phyloP scores from a whole-genome alignment of 208 protist genomes.

The Spongospora subterranea region DNA sequence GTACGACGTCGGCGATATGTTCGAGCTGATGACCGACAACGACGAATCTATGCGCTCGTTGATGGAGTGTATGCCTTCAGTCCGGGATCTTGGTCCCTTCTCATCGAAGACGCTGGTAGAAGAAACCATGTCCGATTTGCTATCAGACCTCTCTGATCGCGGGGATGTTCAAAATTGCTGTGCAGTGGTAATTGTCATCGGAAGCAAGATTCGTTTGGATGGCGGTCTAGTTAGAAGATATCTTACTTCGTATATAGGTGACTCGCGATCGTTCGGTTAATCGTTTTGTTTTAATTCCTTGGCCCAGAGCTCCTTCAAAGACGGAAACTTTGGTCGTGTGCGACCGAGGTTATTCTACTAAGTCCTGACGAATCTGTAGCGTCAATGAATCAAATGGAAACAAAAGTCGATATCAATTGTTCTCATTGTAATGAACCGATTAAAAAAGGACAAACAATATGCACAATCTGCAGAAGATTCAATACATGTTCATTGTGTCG shows the following conservation, averaged over 20 bases:
- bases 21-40: neutral
- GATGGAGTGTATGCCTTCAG: neutral
- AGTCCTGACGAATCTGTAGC: conserved; percentile 3
- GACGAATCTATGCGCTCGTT: neutral
- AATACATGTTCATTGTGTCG: conserved; percentile 18
- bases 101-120: neutral
- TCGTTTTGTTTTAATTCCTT: no score
- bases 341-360: neutral
- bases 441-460: neutral
- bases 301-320: conserved; percentile 13
- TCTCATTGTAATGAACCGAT: neutral
- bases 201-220: neutral
- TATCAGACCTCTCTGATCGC: neutral
- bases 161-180: conserved; percentile 3
- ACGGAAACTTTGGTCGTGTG: neutral
- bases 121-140: neutral
- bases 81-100: neutral
- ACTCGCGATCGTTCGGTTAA: neutral
- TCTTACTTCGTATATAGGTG: conserved; percentile 8
- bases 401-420: neutral
- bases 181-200: neutral
- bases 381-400: conserved; percentile 19
- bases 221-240: neutral
- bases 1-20: conserved; percentile 36
- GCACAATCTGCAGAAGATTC: neutral